phyloP scores from a whole-genome alignment of 1,284 basidiomycete genomes.

The Wallemia hederae region DNA sequence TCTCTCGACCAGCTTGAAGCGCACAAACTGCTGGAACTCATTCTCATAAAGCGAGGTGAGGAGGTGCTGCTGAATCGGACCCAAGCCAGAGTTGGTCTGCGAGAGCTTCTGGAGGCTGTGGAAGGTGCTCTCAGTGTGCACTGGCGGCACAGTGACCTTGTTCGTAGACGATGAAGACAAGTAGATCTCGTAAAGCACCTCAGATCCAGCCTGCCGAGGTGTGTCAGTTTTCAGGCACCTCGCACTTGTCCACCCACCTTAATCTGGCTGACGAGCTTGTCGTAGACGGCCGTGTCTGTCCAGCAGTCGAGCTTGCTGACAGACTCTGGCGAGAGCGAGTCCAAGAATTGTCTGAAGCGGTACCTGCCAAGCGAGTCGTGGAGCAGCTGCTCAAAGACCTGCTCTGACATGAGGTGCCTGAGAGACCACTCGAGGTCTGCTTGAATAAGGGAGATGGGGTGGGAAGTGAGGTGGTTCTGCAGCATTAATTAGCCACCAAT shows the following conservation, averaged over 20 bases:
- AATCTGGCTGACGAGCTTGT: conserved; percentile 1
- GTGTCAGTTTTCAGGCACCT: neutral
- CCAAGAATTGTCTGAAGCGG: conserved; percentile 1
- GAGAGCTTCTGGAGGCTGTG: neutral
- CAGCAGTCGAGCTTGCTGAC: conserved; percentile 2
- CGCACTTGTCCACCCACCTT: neutral
- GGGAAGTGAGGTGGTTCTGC: neutral
- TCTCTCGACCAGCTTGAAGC: conserved; percentile 5
- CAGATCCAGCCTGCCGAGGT: neutral
- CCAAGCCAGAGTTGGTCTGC: neutral
- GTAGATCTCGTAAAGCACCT: neutral
- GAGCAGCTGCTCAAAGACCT: neutral
- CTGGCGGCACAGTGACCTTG: neutral
- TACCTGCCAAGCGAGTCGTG: neutral
- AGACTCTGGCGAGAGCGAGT: neutral
- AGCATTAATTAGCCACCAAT: neutral
- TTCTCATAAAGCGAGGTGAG: conserved; percentile 3
- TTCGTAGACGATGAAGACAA: neutral
- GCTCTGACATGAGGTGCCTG: neutral
- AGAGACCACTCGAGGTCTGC: neutral
- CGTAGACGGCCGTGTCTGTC: neutral
- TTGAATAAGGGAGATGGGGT: neutral
- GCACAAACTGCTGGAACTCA: conserved; percentile 4
- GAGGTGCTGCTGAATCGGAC: conserved; percentile 1
- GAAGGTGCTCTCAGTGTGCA: neutral